A percentile compares a stretch with the other conserved stretches of the same genome.
Evolutionary conservation across 2,329 filamentous ascomycete species (phyloP).

Genomic region (Phialophora chinensis): DNA sequence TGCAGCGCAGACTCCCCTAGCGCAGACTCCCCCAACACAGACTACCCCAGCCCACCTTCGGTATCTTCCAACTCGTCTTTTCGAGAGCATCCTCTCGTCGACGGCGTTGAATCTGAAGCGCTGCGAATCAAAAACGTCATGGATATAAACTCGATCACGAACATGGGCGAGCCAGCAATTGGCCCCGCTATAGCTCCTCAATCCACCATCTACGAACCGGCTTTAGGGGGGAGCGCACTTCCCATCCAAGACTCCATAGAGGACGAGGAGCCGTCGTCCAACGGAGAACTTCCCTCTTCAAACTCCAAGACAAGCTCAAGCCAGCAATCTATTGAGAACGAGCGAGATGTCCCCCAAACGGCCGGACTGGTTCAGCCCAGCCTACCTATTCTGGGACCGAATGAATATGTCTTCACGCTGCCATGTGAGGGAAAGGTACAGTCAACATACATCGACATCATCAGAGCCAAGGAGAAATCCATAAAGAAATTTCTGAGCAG

Average conservation of each 20-base stretch:
- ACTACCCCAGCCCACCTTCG: no score
- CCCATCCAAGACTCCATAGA: conserved; percentile 40
- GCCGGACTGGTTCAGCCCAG: conserved; percentile 36
- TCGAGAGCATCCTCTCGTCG: not conserved
- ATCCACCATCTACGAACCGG: conserved; percentile 19
- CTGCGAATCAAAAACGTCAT: not conserved
- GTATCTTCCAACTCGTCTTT: not conserved
- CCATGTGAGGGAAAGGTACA: conserved; percentile 40
- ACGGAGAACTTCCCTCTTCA: conserved; percentile 28
- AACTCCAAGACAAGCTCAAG: conserved; percentile 39
- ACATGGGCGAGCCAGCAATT: not conserved
- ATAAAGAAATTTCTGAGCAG: conserved; percentile 38
- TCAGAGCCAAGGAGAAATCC: conserved; percentile 37
- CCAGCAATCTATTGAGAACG: conserved; percentile 39
- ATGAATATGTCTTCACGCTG: conserved; percentile 37
- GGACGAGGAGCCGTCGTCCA: conserved; percentile 32
- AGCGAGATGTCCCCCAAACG: conserved; percentile 32
- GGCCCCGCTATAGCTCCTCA: not conserved
- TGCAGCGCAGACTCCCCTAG: not conserved
- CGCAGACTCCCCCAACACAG: not conserved
- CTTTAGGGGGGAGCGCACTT: conserved; percentile 28
- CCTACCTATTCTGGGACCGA: conserved; percentile 35
- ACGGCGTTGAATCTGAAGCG: not conserved
- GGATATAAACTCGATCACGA: conserved; percentile 3
- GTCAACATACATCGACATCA: conserved; percentile 38